Percentiles rank a stretch among this genome's conserved stretches.
Evolutionary conservation across 2,329 filamentous ascomycete species (phyloP).

Genomic region (Cladophialophora yegresii): DNA sequence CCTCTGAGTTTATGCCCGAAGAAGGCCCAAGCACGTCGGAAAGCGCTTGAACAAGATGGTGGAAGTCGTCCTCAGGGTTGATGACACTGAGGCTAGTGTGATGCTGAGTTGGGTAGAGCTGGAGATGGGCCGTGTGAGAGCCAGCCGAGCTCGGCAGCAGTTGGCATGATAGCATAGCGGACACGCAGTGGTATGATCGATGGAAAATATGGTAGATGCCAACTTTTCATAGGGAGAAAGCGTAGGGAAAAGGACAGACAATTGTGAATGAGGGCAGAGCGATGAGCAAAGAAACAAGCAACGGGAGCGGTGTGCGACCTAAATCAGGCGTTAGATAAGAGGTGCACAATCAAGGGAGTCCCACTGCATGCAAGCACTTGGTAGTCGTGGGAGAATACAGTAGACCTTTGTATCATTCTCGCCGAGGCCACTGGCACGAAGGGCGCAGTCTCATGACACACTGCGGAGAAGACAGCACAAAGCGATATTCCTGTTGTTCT

Average conservation of each 20-base stretch:
- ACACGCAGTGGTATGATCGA: neutral
- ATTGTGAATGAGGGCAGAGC: neutral
- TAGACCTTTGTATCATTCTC: neutral
- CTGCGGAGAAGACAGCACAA: neutral
- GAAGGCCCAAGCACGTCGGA: constrained; percentile 74
- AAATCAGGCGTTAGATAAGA: neutral
- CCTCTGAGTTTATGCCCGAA: constrained; percentile 77
- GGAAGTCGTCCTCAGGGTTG: constrained; percentile 52
- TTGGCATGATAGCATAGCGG: constrained; percentile 24
- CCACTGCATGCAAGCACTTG: neutral
- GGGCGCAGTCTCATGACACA: constrained; percentile 12
- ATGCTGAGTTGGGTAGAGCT: constrained; percentile 19
- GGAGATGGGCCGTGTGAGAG: constrained; percentile 4
- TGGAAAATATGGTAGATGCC: neutral
- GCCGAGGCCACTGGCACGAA: neutral
- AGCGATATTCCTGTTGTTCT: constrained; percentile 5
- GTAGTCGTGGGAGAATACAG: neutral
- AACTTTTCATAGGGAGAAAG: neutral
- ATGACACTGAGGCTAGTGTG: constrained; percentile 16
- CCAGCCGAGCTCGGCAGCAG: neutral
- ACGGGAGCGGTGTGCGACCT: constrained; percentile 11
- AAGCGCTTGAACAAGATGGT: constrained; percentile 71
- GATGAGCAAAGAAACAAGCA: neutral
- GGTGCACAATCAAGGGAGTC: neutral
- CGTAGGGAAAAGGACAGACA: constrained; percentile 4